phyloP scores from a whole-genome alignment of 1,284 basidiomycete species.

The Coriolopsis trogii region DNA sequence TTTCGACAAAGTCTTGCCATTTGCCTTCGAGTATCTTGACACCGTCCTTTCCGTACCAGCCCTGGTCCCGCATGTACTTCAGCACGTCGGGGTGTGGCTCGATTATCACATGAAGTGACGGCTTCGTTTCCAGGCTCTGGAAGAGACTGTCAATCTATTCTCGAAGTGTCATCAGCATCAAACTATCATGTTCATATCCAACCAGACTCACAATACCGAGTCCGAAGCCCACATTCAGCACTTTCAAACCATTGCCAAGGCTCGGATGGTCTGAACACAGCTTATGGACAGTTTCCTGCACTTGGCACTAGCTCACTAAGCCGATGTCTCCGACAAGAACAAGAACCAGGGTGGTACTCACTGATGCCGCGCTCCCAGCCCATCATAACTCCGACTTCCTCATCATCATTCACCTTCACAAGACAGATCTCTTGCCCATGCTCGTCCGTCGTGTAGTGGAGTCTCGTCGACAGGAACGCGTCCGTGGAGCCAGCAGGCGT shows the following conservation, averaged over 20 bases:
- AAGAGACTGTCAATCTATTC: conserved; percentile 82
- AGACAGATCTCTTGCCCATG: conserved; percentile 84
- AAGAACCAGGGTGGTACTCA: conserved; percentile 34
- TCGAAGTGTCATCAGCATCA: conserved; percentile 6
- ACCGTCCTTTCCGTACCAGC: conserved; percentile 81
- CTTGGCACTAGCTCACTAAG: conserved; percentile 41
- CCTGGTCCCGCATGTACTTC: conserved; percentile 67
- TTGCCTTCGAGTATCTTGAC: conserved; percentile 86
- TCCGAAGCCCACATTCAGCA: conserved; percentile 95
- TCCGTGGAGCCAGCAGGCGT: conserved; percentile 78
- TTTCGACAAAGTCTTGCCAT: conserved; percentile 86
- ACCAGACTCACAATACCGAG: conserved; percentile 80
- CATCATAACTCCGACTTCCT: conserved; percentile 93
- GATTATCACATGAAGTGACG: conserved; percentile 85
- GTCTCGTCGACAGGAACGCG: conserved; percentile 72
- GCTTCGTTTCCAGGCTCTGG: conserved; percentile 64
- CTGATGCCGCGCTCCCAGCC: conserved; percentile 89
- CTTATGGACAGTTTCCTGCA: conserved; percentile 68
- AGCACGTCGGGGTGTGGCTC: conserved; percentile 96
- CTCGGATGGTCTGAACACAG: conserved; percentile 61
- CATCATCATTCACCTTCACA: conserved; percentile 68
- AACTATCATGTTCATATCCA: neutral
- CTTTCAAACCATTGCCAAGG: conserved; percentile 53
- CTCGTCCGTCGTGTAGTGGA: conserved; percentile 75
- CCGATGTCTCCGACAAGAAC: conserved; percentile 4